Percentiles rank a stretch among this genome's conserved stretches.
Conservation (phyloP, 345 rosid genomes). For the Pistacia vera region DNA sequence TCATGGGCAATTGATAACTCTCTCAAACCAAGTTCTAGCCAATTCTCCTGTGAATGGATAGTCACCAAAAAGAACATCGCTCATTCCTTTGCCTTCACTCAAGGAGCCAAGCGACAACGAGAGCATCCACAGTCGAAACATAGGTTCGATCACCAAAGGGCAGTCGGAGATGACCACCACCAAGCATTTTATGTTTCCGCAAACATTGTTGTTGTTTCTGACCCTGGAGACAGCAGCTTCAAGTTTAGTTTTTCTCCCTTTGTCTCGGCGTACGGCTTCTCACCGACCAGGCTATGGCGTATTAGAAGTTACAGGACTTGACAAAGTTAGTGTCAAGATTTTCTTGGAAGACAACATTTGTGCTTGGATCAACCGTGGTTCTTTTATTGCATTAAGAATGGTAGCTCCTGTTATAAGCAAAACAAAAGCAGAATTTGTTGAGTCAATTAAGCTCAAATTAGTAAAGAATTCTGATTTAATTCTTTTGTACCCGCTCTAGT, state of each 20-base stretch:
- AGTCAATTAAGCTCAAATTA: too few relatives aligned
- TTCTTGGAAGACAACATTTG: constrained; percentile 60
- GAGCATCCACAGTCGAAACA: constrained; percentile 56
- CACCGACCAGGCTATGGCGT: constrained; percentile 82
- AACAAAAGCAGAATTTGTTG: too few relatives aligned
- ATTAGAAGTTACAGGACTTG: constrained; percentile 38
- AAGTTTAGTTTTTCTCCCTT: constrained; percentile 16
- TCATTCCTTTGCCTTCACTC: constrained; percentile 92
- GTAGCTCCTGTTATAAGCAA: too few relatives aligned
- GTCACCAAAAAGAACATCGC: constrained; percentile 83
- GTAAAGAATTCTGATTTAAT: too few relatives aligned
- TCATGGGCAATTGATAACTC: too few relatives aligned
- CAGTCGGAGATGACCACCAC: constrained; percentile 76
- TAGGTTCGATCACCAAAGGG: constrained; percentile 84
- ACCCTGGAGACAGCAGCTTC: constrained; percentile 56
- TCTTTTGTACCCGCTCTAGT: constrained; percentile 35
- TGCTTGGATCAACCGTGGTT: constrained; percentile 63
- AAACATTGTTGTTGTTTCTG: constrained; percentile 61
- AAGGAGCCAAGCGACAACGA: constrained; percentile 91
- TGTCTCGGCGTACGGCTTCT: constrained; percentile 78
- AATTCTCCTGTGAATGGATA: constrained; percentile 43
- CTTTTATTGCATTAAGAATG: too few relatives aligned
- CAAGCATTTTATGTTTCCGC: constrained; percentile 67
- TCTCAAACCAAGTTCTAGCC: too few relatives aligned
- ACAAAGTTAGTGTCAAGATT: constrained; percentile 67